Evolutionary conservation across 2,329 filamentous ascomycete species (phyloP), one percentile per base, ranked within the genome.

Genomic region (Colletotrichum limetticola): DNA sequence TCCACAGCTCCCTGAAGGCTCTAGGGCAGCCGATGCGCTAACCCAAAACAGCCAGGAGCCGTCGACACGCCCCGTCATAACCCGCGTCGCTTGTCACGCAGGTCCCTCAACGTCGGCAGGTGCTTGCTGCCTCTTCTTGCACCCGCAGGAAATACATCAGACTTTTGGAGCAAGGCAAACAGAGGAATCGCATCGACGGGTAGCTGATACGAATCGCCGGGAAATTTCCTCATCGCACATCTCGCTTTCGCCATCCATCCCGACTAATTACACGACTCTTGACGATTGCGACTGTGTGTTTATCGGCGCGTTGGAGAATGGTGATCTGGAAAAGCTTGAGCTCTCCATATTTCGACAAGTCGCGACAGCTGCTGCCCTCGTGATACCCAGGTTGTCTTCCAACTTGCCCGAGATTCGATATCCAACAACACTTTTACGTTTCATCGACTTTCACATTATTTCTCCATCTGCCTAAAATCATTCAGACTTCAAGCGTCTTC

Each of bases 81-180:
- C 37, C 71, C 68, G 68, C 71, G 71, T 72, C 62, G 68, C 71
- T 59, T 63, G 68, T 74, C 71, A 72, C 71, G 71, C 71, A 71
- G 66, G 66, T 56, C 66, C 46, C 56, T 72, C 71, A 46, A 68
- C 66, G 28, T 73, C 68, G 58, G 32, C 42, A 60, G 63, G 68
- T 56, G 58, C 61, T 65, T 55, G 66, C 42, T 42, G 62, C 53
- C 52, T 65, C 37, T 63, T 32, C 42, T 56, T 58, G 14, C 52
- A 56, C 70, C 22, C 22, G 61, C 61, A 56, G 56, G 46, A 71
- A 71, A 61, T 26, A 30, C 35, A 58, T 62, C 46, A 26, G 61
- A 72, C 52, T 49, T 49, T 62, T 58, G 42, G 64, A 55, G 56
- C 32, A 37, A 52, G 68, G 42, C 60, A 68, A 66, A 52, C 46